phyloP scores from a whole-genome alignment of 192 early-diverging fungal genomes.

The Gigaspora rosea region DNA sequence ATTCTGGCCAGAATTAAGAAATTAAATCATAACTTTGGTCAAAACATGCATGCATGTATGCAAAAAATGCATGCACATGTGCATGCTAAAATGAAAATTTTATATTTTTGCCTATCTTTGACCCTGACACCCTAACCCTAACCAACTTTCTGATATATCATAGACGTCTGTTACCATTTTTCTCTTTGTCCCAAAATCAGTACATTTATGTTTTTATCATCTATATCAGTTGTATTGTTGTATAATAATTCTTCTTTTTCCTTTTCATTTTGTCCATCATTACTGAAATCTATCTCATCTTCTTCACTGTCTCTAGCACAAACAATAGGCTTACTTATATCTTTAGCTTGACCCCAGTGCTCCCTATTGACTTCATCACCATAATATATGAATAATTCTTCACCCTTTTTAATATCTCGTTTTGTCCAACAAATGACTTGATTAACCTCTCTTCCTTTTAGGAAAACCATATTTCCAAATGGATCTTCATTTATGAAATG shows the following conservation, averaged over 20 bases:
- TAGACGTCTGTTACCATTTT: too few species aligned
- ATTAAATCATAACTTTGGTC: too few species aligned
- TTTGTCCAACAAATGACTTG: constrained; percentile 84
- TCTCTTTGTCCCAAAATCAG: too few species aligned
- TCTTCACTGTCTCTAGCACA: constrained; percentile 8
- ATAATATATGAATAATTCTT: constrained; percentile 88
- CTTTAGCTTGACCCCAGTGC: constrained; percentile 55
- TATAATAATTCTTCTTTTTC: background rate
- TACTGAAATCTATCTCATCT: background rate
- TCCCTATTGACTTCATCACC: constrained; percentile 79
- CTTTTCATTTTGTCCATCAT: background rate
- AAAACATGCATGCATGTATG: too few species aligned
- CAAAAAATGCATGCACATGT: too few species aligned
- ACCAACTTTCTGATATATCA: too few species aligned
- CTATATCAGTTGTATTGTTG: background rate
- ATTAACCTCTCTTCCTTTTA: constrained; percentile 79
- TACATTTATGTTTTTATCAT: too few species aligned
- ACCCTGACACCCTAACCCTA: too few species aligned
- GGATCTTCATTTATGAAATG: constrained; percentile 83
- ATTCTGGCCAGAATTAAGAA: too few species aligned
- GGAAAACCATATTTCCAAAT: constrained; percentile 70
- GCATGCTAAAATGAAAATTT: too few species aligned
- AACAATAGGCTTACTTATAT: background rate
- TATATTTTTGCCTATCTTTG: too few species aligned
- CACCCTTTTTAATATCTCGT: constrained; percentile 65